Base-by-base conservation (phyloP, 495 filamentous ascomycete species). In the Chlorociboria aeruginascens region DNA sequence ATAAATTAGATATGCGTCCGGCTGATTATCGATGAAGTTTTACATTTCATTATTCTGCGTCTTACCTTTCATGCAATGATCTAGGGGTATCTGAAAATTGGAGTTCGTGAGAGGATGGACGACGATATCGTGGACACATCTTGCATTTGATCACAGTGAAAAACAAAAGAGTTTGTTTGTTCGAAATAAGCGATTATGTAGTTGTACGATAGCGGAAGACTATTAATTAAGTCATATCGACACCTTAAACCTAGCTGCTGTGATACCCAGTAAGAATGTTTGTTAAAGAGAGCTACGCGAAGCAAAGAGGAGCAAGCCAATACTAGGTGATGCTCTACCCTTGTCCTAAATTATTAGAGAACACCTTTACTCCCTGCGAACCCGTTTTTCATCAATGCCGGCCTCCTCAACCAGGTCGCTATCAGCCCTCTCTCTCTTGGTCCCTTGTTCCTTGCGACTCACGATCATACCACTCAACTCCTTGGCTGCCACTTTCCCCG, bases 1-100 rank as follows among this genome's bases (percentile, higher is more conserved):
- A 93, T 45, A 43, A 55, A 14, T 39, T 40, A 30, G 71, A 74
- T 45, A 11, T 57, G 13, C 63, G 63, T 37, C 66, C 49, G 1
- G 46, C 34, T 30, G 49, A 57, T 32, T 60, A 55, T 44, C 48
- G 54, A 48, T 55, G 40, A 52, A 29, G 12, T 12, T 37, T 39
- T 14, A 4, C 20, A 8, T 3, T 32, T 3, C 12, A 33, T n/a
- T 38, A 42, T 9, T 13, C 30, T 40, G n/a, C 13, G 31, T 49
- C 17, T 40, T 34, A 29, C 34, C 7, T 47, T 46, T 36, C 38
- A 25, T 47, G 25, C 44, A 34, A 25, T 31, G 48, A 46, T 31
- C 36, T 46, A 40, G 46, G 55, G 40, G 43, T 32, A 40, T 36
- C 32, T 17, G 28, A 33, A 32, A 30, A 16, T 32, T 44, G 54